Percentiles rank a stretch among this genome's conserved stretches.
Evolutionary conservation across 805 yeast genomes (phyloP).

Genomic region (Barnettozyma populi): DNA sequence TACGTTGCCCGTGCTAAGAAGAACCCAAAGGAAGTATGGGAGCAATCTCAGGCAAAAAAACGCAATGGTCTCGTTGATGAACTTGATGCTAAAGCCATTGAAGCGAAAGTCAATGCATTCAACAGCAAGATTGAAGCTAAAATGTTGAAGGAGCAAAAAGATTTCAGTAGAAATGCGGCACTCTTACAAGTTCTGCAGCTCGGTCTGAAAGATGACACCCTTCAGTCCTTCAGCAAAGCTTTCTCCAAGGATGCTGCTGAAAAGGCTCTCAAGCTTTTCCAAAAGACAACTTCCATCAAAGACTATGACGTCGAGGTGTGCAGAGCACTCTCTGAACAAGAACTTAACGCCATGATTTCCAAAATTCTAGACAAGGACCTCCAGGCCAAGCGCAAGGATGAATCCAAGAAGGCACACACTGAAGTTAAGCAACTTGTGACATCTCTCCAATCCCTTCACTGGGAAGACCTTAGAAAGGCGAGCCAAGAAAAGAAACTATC

Average conservation of each 20-base stretch:
- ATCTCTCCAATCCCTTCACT: slow-evolving; percentile 19
- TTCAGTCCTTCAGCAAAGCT: slow-evolving; percentile 7
- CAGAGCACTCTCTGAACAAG: slow-evolving; percentile 12
- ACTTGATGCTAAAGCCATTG: slow-evolving; percentile 17
- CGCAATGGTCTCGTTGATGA: slow-evolving; percentile 24
- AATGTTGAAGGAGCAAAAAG: slow-evolving; percentile 22
- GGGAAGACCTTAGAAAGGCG: slow-evolving; percentile 26
- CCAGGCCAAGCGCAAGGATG: slow-evolving; percentile 23
- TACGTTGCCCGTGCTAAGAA: slow-evolving; percentile 53
- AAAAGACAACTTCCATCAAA: slow-evolving; percentile 13
- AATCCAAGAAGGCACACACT: slow-evolving; percentile 27
- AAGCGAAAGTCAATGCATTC: slow-evolving; percentile 12
- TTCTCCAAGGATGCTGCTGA: slow-evolving; percentile 19
- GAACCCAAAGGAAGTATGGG: slow-evolving; percentile 38
- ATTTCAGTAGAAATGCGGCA: slow-evolving; percentile 18
- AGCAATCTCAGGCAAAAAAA: slow-evolving; percentile 30
- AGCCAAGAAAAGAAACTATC: slow-evolving; percentile 27
- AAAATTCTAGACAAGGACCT: slow-evolving; percentile 10
- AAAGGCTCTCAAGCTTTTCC: slow-evolving; percentile 21
- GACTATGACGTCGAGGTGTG: slow-evolving; percentile 12
- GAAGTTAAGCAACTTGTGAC: slow-evolving; percentile 22
- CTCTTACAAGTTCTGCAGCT: slow-evolving; percentile 12
- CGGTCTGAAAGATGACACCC: slow-evolving; percentile 16
- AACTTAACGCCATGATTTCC: slow-evolving; percentile 7
- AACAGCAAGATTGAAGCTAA: slow-evolving; percentile 15